phyloP scores from a whole-genome alignment of 179 eudicot genomes.

The Heliamphora ciliata region DNA sequence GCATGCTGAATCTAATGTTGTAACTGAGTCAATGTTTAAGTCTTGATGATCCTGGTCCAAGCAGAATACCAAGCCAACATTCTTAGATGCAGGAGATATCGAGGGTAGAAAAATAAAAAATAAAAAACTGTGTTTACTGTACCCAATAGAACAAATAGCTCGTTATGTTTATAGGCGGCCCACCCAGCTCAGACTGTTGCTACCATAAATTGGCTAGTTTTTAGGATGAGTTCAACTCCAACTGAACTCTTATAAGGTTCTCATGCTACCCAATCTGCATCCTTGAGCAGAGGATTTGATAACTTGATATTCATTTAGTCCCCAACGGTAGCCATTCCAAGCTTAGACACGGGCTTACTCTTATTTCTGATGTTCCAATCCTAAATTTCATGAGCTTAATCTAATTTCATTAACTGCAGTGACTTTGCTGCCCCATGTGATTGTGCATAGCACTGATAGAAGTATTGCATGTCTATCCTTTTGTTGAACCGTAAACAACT shows the following conservation, averaged over 20 bases:
- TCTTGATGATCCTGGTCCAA: neutral
- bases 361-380: neutral
- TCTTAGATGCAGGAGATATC: neutral
- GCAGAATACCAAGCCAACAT: neutral
- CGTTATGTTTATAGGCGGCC: neutral
- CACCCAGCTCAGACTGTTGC: neutral
- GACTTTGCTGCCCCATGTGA: slow-evolving; percentile 3
- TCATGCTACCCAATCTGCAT: neutral
- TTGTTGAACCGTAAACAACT: too few relatives aligned
- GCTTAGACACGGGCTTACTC: neutral
- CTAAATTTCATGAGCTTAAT: neutral
- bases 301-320: neutral
- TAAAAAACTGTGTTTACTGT: neutral
- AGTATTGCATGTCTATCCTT: neutral
- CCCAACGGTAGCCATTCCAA: neutral
- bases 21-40: neutral
- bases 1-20: neutral
- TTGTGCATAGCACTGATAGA: neutral
- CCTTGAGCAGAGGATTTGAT: neutral
- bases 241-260: neutral
- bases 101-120: neutral
- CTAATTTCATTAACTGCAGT: neutral
- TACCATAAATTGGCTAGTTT: neutral
- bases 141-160: neutral
- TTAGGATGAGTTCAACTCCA: neutral